Percentiles rank a stretch among this genome's conserved stretches.
Evolutionary conservation across 257 asterid genomes (phyloP).

Genomic region (Solanum sitiens): DNA sequence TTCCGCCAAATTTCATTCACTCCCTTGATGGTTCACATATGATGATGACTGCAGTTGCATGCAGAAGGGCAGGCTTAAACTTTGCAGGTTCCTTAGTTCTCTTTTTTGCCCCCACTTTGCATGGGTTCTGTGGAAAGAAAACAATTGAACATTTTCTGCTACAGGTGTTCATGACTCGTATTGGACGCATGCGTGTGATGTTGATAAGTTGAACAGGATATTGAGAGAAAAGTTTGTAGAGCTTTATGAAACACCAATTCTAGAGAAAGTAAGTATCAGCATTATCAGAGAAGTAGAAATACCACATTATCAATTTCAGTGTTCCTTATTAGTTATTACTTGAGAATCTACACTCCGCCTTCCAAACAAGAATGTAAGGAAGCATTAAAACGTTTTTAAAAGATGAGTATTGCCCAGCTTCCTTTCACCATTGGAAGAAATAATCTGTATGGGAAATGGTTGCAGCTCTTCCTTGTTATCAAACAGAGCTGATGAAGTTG

Average conservation of each 20-base stretch:
- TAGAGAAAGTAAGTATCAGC: conserved; percentile 56
- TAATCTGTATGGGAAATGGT: not conserved
- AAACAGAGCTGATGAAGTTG: not conserved
- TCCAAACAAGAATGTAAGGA: not conserved
- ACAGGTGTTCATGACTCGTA: conserved; percentile 98
- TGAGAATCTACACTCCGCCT: not conserved
- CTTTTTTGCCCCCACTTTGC: not conserved
- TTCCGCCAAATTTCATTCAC: conserved; percentile 95
- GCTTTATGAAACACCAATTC: conserved; percentile 72
- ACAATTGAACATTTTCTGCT: not conserved
- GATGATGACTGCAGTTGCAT: conserved; percentile 99
- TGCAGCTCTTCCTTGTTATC: not conserved
- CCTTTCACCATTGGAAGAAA: not conserved
- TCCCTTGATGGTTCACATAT: conserved; percentile 97
- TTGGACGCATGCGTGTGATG: conserved; percentile 98
- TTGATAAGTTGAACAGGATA: conserved; percentile 65
- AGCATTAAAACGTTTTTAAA: not conserved
- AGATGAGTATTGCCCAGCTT: not conserved
- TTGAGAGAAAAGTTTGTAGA: conserved; percentile 83
- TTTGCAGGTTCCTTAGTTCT: conserved; percentile 62
- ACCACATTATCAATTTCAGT: not conserved
- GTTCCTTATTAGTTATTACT: not conserved
- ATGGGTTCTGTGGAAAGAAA: not conserved
- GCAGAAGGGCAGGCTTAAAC: conserved; percentile 76
- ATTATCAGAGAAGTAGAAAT: not conserved